These are phyloP conservation scores for Lodderomyces margitis DNA, from an alignment of 1,139 yeast species.

Conservation along the genomic window DNA sequence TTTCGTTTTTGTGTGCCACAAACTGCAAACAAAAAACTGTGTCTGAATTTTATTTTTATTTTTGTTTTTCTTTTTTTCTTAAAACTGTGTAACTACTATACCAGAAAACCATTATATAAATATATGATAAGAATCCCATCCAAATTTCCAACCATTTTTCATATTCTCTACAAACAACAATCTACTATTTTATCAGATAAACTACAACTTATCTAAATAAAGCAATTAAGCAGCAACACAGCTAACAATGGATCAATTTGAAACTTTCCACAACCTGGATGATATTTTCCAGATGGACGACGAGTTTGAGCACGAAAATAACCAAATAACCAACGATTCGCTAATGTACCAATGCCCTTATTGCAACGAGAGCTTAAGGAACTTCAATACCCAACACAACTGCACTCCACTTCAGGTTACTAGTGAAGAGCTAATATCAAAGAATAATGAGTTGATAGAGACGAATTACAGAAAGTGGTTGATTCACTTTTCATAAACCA, in stretches of 20 bases:
- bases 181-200: background rate
- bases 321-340: background rate
- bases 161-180: background rate
- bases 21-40: background rate
- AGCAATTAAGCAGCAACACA: background rate
- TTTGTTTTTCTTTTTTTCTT: no score
- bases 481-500: slow-evolving; percentile 17
- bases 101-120: background rate
- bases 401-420: background rate
- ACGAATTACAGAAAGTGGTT: slow-evolving; percentile 31
- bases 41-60: no score
- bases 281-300: slow-evolving; percentile 2
- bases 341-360: slow-evolving; percentile 1
- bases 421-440: slow-evolving; percentile 11
- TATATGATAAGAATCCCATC: background rate
- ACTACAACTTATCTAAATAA: background rate
- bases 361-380: slow-evolving; percentile 1
- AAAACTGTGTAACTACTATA: slow-evolving; percentile 1
- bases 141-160: background rate
- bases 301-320: background rate
- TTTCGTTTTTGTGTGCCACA: background rate
- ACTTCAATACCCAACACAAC: background rate
- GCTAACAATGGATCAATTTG: background rate
- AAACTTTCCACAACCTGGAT: background rate
- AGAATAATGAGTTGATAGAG: slow-evolving; percentile 21